Conservation (phyloP, 2,329 filamentous ascomycete species). For the Colletotrichum tropicale region DNA sequence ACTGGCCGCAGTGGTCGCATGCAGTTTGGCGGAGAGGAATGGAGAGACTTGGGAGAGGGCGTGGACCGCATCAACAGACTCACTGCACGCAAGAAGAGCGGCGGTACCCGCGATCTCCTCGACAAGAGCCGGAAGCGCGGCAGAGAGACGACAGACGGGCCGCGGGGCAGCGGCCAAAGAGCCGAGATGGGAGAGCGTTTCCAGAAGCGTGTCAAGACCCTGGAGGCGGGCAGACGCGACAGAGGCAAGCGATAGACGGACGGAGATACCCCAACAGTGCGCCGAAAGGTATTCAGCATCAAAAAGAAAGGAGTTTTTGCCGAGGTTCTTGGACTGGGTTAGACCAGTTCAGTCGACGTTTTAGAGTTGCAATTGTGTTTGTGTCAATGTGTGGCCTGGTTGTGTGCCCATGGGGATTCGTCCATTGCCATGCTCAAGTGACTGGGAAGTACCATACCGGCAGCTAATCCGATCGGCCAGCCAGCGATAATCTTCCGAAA, state of each 20-base stretch:
- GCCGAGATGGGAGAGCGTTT: conserved; percentile 75
- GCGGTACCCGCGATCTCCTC: conserved; percentile 64
- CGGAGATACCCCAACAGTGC: neutral
- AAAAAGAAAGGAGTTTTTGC: neutral
- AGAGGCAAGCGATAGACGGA: conserved; percentile 43
- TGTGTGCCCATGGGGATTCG: neutral
- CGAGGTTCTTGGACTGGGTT: neutral
- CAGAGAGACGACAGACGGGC: conserved; percentile 71
- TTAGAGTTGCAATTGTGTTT: neutral
- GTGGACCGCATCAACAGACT: conserved; percentile 85
- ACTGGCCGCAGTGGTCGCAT: conserved; percentile 60
- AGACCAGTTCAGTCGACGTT: neutral
- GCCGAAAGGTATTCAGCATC: neutral
- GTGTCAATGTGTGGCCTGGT: neutral
- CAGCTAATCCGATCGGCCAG: neutral
- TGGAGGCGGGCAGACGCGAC: conserved; percentile 51
- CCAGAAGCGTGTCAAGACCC: conserved; percentile 68
- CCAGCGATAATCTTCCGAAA: neutral
- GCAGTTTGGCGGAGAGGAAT: conserved; percentile 89
- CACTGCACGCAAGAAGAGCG: conserved; percentile 70
- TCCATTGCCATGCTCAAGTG: neutral
- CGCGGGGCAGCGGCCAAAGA: conserved; percentile 64
- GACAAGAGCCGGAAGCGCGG: conserved; percentile 88
- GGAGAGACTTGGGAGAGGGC: conserved; percentile 83
- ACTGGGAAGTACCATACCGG: neutral